Evolutionary conservation across 495 filamentous ascomycete genomes (phyloP).

Genomic region (Penicillium tannophilum): DNA sequence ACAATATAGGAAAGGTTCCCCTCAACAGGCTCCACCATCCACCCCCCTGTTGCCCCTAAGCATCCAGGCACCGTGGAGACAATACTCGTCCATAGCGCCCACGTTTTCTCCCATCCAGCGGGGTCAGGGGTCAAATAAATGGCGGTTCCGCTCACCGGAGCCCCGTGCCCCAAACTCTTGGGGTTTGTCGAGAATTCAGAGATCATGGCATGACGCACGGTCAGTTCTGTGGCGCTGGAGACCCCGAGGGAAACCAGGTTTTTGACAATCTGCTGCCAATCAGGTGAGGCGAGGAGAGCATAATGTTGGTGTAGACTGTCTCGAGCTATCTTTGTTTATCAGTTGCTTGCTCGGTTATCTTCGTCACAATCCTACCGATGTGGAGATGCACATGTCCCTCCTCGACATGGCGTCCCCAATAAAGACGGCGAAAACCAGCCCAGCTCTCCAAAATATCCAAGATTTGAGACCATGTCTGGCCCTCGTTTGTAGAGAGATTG

Average conservation of each 20-base stretch:
- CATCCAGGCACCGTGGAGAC: constrained; percentile 26
- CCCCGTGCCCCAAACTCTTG: constrained; percentile 13
- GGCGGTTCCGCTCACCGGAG: constrained; percentile 25
- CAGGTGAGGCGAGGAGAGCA: constrained; percentile 24
- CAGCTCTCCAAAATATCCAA: constrained; percentile 22
- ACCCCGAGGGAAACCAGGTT: constrained; percentile 11
- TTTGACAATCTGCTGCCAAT: constrained; percentile 21
- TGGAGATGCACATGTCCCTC: constrained; percentile 23
- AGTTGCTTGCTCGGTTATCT: constrained; percentile 6
- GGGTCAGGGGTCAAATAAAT: constrained; percentile 24
- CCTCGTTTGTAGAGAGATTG: constrained; percentile 16
- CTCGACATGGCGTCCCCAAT: constrained; percentile 30
- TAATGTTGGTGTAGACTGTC: constrained; percentile 24
- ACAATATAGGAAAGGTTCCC: constrained; percentile 24
- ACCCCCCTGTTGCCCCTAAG: constrained; percentile 27
- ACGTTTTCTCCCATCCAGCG: constrained; percentile 25
- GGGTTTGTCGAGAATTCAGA: constrained; percentile 22
- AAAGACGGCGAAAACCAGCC: constrained; percentile 21
- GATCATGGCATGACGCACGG: constrained; percentile 29
- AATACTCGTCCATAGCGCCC: constrained; percentile 29
- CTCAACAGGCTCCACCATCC: constrained; percentile 30
- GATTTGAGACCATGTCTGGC: constrained; percentile 23
- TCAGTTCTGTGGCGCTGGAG: constrained; percentile 14
- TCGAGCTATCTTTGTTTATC: constrained; percentile 16
- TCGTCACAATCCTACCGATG: constrained; percentile 17